These are phyloP conservation scores for Larix kaempferi DNA, from an alignment of 75 land plant genomes.

Conservation along the genomic window DNA sequence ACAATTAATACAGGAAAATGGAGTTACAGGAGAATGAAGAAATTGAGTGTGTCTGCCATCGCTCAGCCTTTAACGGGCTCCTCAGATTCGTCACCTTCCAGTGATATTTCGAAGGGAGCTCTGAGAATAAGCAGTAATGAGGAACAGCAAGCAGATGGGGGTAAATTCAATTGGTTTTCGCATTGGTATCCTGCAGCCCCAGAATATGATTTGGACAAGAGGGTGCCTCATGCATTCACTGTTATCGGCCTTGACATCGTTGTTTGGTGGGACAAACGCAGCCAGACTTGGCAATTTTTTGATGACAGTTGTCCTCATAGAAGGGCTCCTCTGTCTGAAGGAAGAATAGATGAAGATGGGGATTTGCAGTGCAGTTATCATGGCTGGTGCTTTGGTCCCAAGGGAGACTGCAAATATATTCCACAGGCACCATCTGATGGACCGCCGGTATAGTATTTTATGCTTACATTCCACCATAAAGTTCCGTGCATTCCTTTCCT, in stretches of 20 bases:
- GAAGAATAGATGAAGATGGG: slow-evolving; percentile 49
- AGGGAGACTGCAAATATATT: slow-evolving; percentile 46
- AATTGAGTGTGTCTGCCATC: background rate
- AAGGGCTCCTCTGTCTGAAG: slow-evolving; percentile 74
- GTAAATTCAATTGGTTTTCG: slow-evolving; percentile 49
- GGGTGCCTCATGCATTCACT: slow-evolving; percentile 39
- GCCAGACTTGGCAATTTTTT: slow-evolving; percentile 44
- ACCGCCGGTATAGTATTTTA: slow-evolving; percentile 19
- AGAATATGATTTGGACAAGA: slow-evolving; percentile 47
- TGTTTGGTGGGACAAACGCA: slow-evolving; percentile 63
- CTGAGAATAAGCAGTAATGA: background rate
- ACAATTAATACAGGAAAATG: background rate
- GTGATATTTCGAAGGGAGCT: no score
- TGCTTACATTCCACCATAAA: background rate
- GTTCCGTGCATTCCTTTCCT: no score
- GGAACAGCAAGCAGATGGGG: slow-evolving; percentile 4
- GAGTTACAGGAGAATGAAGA: background rate
- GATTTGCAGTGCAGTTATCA: slow-evolving; percentile 68
- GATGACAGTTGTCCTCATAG: slow-evolving; percentile 66
- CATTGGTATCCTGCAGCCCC: slow-evolving; percentile 68
- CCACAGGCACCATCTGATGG: slow-evolving; percentile 53
- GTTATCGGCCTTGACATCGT: slow-evolving; percentile 56
- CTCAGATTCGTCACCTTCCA: background rate
- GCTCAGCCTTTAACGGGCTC: slow-evolving; percentile 7
- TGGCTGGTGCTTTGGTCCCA: slow-evolving; percentile 61